Percentiles rank a stretch among this genome's conserved stretches.
Evolutionary conservation across 805 yeast genomes (phyloP).

Genomic region (Candida germanica): DNA sequence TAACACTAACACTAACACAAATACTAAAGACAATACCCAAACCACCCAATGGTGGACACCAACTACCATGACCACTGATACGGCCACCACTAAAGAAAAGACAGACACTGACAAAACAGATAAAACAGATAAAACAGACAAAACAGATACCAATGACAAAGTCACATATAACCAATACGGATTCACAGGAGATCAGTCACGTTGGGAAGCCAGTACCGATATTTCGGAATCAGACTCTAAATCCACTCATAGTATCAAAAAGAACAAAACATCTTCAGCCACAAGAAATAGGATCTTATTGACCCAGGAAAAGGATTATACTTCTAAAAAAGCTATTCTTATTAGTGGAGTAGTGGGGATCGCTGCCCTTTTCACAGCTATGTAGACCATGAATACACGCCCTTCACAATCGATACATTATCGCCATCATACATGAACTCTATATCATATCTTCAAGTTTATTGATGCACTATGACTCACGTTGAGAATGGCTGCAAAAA

Average conservation of each 20-base stretch:
- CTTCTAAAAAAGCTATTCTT: conserved; percentile 16
- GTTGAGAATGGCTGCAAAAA: too few relatives aligned
- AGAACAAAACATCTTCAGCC: conserved; percentile 18
- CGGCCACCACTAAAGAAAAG: conserved; percentile 13
- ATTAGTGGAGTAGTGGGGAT: conserved; percentile 10
- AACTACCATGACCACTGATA: conserved; percentile 11
- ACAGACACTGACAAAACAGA: conserved; percentile 8
- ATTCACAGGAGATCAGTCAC: conserved; percentile 37
- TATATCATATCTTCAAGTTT: too few relatives aligned
- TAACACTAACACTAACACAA: conserved; percentile 8
- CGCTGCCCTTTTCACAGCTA: conserved; percentile 9
- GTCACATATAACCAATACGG: conserved; percentile 40
- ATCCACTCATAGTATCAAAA: conserved; percentile 13
- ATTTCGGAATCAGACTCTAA: conserved; percentile 10
- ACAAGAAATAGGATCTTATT: conserved; percentile 10
- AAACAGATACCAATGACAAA: conserved; percentile 10
- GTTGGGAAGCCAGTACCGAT: conserved; percentile 25
- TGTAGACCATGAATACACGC: too few relatives aligned
- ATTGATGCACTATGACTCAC: too few relatives aligned
- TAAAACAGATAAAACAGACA: conserved; percentile 10
- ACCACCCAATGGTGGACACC: conserved; percentile 17
- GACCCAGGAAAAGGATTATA: conserved; percentile 13
- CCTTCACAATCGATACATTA: too few relatives aligned
- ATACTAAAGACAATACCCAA: conserved; percentile 7
- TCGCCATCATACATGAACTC: too few relatives aligned